phyloP scores from a whole-genome alignment of 1,284 basidiomycete species.

The Gomphus bonarii region DNA sequence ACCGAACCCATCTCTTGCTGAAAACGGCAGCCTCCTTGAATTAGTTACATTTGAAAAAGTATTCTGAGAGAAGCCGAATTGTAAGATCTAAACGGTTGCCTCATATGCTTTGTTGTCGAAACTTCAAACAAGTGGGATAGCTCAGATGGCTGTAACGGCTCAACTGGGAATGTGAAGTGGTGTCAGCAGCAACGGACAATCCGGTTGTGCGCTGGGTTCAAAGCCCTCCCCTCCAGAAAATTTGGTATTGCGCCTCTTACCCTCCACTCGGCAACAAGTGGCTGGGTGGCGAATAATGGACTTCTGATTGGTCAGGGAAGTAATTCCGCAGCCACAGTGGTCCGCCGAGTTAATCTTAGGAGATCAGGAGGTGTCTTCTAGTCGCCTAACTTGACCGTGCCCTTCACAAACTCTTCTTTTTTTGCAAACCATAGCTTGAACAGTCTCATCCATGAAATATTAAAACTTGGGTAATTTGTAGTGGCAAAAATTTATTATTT shows the following conservation, averaged over 20 bases:
- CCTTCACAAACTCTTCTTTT: too few relatives aligned
- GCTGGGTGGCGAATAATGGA: constrained; percentile 65
- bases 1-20: too few relatives aligned
- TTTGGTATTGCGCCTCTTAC: constrained; percentile 66
- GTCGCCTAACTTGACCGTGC: too few relatives aligned
- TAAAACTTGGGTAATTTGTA: too few relatives aligned
- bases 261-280: constrained; percentile 51
- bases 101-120: too few relatives aligned
- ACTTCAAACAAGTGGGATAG: constrained; percentile 35
- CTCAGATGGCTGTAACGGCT: constrained; percentile 72
- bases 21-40: too few relatives aligned
- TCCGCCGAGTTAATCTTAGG: constrained; percentile 82
- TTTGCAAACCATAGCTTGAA: too few relatives aligned
- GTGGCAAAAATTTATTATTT: too few relatives aligned
- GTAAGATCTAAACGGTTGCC: too few relatives aligned
- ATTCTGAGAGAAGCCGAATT: too few relatives aligned
- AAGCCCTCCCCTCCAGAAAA: constrained; percentile 86
- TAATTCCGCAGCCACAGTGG: constrained; percentile 78
- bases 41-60: too few relatives aligned
- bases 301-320: constrained; percentile 78
- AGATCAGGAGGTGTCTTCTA: constrained; percentile 74
- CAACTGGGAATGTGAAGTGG: constrained; percentile 69
- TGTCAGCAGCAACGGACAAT: constrained; percentile 45
- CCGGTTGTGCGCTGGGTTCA: constrained; percentile 75
- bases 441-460: too few relatives aligned